Percentiles rank a stretch among this genome's conserved stretches.
These are phyloP conservation scores for Trifolium pratense DNA, from an alignment of 306 rosid genomes.

Conservation along the genomic window DNA sequence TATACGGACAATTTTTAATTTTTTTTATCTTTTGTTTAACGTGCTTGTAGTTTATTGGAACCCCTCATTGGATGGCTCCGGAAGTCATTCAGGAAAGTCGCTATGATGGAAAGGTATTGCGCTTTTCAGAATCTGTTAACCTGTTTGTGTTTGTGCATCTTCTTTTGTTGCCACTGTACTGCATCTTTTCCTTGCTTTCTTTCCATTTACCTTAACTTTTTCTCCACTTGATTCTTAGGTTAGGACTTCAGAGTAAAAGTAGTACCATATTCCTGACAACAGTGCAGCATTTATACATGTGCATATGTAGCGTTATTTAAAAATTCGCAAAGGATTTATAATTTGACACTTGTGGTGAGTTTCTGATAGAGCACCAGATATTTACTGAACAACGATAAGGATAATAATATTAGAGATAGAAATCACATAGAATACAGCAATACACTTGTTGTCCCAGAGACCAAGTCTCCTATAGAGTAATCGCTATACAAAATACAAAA, in stretches of 20 bases:
- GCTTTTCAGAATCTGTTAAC: slow-evolving; percentile 26
- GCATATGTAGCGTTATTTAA: slow-evolving; percentile 1
- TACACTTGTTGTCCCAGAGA: not conserved
- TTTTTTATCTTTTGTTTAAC: slow-evolving; percentile 39
- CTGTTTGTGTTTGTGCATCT: slow-evolving; percentile 26
- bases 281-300: not conserved
- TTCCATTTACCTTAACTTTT: slow-evolving; percentile 14
- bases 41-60: slow-evolving; percentile 87
- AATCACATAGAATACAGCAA: not conserved
- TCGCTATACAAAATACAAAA: not conserved
- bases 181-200: slow-evolving; percentile 25
- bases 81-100: slow-evolving; percentile 99
- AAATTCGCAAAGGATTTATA: not conserved
- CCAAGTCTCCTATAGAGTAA: not conserved
- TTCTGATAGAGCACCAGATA: slow-evolving; percentile 18
- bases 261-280: slow-evolving; percentile 1
- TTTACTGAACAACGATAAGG: not conserved
- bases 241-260: slow-evolving; percentile 16
- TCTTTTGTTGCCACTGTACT: slow-evolving; percentile 31
- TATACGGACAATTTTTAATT: slow-evolving; percentile 26
- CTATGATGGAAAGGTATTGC: slow-evolving; percentile 89
- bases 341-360: not conserved
- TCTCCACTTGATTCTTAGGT: slow-evolving; percentile 6
- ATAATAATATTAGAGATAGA: not conserved
- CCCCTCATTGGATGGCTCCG: slow-evolving; percentile 99